A percentile compares a stretch with the other conserved stretches of the same genome.
These are phyloP conservation scores for Talaromyces sp. DNA, from an alignment of 2,329 filamentous ascomycete genomes.

Conservation along the genomic window DNA sequence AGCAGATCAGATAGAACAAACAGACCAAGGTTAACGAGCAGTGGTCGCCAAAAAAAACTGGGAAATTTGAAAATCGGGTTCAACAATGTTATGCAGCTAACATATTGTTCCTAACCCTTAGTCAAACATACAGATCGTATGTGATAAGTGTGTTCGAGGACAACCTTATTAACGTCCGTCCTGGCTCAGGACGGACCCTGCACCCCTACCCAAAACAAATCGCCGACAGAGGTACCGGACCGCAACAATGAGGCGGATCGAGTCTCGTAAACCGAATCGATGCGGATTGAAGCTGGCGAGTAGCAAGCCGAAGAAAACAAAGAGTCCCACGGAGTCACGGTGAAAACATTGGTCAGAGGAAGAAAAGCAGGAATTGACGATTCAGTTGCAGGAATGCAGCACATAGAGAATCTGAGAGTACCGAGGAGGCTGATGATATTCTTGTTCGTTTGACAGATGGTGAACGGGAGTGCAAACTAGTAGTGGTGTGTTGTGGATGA, in stretches of 20 bases:
- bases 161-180: slow-evolving; percentile 44
- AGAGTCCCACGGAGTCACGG: slow-evolving; percentile 9
- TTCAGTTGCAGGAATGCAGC: slow-evolving; percentile 26
- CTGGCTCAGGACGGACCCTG: slow-evolving; percentile 48
- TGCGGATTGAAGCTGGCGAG: not conserved
- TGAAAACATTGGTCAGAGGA: slow-evolving; percentile 7
- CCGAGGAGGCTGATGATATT: not conserved
- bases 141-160: not conserved
- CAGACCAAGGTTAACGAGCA: not conserved
- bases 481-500: not conserved
- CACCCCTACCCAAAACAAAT: slow-evolving; percentile 45
- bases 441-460: slow-evolving; percentile 7
- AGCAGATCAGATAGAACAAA: not conserved
- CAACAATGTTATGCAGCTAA: not conserved
- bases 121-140: not conserved
- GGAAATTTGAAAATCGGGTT: not conserved
- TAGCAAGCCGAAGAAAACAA: not conserved
- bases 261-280: not conserved
- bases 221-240: slow-evolving; percentile 23
- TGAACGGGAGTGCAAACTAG: not conserved
- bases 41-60: not conserved
- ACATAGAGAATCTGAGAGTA: slow-evolving; percentile 31
- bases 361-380: slow-evolving; percentile 14
- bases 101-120: slow-evolving; percentile 2
- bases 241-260: slow-evolving; percentile 18